Evolutionary conservation across 805 yeast species (phyloP).

Genomic region (Zygoascus bituminiphila): DNA sequence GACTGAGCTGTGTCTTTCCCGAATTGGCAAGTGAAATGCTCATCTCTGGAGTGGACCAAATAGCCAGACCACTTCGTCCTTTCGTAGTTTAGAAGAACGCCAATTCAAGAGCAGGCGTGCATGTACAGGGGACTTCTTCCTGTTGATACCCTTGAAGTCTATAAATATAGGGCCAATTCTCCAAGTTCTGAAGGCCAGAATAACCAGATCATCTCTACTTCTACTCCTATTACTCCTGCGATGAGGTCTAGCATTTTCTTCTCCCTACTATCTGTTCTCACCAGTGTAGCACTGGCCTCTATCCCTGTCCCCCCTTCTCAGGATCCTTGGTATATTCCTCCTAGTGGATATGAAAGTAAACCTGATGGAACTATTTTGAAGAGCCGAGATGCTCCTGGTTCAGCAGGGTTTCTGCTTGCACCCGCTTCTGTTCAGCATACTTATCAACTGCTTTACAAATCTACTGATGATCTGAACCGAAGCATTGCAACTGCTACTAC

Average conservation of each 20-base stretch:
- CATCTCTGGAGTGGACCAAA: too few species aligned
- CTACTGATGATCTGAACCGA: constrained; percentile 13
- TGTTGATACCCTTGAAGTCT: too few species aligned
- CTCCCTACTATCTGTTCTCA: background rate
- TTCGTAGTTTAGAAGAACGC: too few species aligned
- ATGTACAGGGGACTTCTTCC: too few species aligned
- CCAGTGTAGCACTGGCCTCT: background rate
- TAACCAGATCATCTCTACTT: too few species aligned
- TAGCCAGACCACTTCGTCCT: too few species aligned
- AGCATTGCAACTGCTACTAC: constrained; percentile 13
- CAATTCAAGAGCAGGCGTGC: too few species aligned
- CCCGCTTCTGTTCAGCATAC: constrained; percentile 6
- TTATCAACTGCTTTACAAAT: constrained; percentile 14
- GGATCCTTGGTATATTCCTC: constrained; percentile 19
- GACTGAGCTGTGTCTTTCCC: too few species aligned
- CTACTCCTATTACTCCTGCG: too few species aligned
- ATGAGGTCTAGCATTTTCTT: background rate
- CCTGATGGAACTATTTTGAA: constrained; percentile 1
- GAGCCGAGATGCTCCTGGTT: constrained; percentile 1
- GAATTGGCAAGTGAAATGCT: too few species aligned
- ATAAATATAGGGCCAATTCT: too few species aligned
- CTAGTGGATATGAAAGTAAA: constrained; percentile 12
- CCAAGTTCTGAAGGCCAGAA: too few species aligned
- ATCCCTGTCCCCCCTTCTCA: constrained; percentile 10
- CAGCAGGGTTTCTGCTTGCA: background rate